Evolutionary conservation across 2,329 filamentous ascomycete species (phyloP).

Genomic region (Grosmannia penicillata): DNA sequence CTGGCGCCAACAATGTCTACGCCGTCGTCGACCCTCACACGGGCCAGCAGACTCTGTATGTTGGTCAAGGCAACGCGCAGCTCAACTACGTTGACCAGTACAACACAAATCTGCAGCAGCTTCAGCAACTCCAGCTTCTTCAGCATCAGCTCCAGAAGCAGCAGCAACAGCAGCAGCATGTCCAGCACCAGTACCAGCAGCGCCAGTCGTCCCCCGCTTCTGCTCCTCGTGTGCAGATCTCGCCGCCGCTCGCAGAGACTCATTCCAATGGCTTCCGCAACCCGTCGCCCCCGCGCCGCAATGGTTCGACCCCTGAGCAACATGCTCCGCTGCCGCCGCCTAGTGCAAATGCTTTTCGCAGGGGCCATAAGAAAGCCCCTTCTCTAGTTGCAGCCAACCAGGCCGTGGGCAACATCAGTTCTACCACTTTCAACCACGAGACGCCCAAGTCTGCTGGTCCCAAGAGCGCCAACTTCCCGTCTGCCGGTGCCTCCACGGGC

Average conservation of each 20-base stretch:
- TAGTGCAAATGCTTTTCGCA: slow-evolving; percentile 82
- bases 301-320: slow-evolving; percentile 50
- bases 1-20: slow-evolving; percentile 61
- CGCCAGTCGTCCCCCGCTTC: slow-evolving; percentile 35
- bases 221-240: slow-evolving; percentile 65
- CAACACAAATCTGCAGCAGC: slow-evolving; percentile 19
- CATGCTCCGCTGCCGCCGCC: slow-evolving; percentile 64
- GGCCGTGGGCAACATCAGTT: slow-evolving; percentile 36
- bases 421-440: slow-evolving; percentile 17
- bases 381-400: slow-evolving; percentile 38
- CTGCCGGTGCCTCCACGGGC: slow-evolving; percentile 59
- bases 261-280: slow-evolving; percentile 41
- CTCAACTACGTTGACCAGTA: slow-evolving; percentile 27
- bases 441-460: slow-evolving; percentile 50
- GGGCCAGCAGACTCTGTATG: slow-evolving; percentile 67
- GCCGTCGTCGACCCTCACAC: slow-evolving; percentile 75
- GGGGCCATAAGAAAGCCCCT: slow-evolving; percentile 79
- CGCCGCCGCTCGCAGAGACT: slow-evolving; percentile 55
- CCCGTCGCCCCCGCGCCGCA: slow-evolving; percentile 49
- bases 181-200: slow-evolving; percentile 27
- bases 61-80: slow-evolving; percentile 48
- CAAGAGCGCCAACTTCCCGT: slow-evolving; percentile 66
- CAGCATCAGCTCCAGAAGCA: slow-evolving; percentile 30
- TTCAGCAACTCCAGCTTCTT: slow-evolving; percentile 12
- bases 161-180: slow-evolving; percentile 20